phyloP scores from a whole-genome alignment of 345 rosid species.

The Populus euphratica region DNA sequence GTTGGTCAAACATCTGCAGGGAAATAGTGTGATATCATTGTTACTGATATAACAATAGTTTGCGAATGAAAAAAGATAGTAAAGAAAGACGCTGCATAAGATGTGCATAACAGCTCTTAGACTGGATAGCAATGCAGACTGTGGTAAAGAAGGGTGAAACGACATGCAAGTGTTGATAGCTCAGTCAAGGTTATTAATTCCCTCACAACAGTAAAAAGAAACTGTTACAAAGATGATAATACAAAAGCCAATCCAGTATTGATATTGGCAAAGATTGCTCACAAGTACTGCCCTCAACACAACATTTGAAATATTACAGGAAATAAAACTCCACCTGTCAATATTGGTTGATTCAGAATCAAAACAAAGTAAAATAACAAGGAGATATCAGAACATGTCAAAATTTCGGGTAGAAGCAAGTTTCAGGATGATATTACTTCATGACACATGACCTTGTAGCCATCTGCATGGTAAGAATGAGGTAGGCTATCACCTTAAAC shows the following conservation, averaged over 20 bases:
- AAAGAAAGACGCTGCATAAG: background rate
- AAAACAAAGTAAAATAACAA: background rate
- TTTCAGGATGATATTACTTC: background rate
- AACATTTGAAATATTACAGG: background rate
- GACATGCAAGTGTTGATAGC: background rate
- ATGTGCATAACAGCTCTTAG: background rate
- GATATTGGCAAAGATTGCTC: background rate
- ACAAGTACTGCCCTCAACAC: background rate
- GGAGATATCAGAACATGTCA: background rate
- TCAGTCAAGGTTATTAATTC: background rate
- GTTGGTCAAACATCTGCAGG: constrained; percentile 41
- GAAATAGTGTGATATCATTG: constrained; percentile 9
- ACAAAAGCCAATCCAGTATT: background rate
- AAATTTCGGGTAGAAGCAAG: background rate
- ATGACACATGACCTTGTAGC: background rate
- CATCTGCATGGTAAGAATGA: background rate
- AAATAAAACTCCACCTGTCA: background rate
- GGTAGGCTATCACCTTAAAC: background rate
- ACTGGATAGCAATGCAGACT: background rate
- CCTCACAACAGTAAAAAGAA: background rate
- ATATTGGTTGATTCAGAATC: background rate
- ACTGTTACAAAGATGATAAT: background rate
- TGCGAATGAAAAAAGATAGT: background rate
- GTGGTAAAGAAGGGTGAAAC: background rate
- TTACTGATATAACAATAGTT: background rate